A percentile compares a stretch with the other conserved stretches of the same genome.
Evolutionary conservation across 352 stramenopile species (phyloP).

Genomic region (Phytopythium delawarense): DNA sequence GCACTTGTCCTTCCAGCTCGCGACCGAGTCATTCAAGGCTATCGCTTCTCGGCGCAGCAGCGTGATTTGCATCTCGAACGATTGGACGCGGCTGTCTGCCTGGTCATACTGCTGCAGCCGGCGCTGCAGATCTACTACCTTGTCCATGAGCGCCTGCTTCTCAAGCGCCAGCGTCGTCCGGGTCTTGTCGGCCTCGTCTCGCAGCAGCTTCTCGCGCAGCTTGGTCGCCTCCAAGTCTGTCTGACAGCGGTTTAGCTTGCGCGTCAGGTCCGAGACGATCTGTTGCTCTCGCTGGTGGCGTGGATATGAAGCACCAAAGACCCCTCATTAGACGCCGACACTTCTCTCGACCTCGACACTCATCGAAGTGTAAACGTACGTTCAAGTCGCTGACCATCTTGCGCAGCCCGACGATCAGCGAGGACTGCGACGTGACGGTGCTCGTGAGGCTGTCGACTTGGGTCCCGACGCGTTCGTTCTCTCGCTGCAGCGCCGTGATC

Average conservation of each 20-base stretch:
- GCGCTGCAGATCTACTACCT: slow-evolving; percentile 56
- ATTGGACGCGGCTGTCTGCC: slow-evolving; percentile 20
- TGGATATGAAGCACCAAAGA: not conserved
- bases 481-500: slow-evolving; percentile 28
- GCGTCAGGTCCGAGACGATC: slow-evolving; percentile 31
- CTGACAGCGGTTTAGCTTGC: slow-evolving; percentile 45
- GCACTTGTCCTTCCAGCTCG: slow-evolving; percentile 8
- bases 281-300: slow-evolving; percentile 40
- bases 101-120: slow-evolving; percentile 34
- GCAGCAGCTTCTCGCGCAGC: slow-evolving; percentile 43
- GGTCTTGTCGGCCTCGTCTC: slow-evolving; percentile 45
- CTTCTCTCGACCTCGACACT: not conserved
- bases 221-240: slow-evolving; percentile 43
- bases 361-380: slow-evolving; percentile 15
- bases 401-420: slow-evolving; percentile 51
- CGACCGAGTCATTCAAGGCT: slow-evolving; percentile 10
- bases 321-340: not conserved
- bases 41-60: slow-evolving; percentile 29
- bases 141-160: slow-evolving; percentile 49
- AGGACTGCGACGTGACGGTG: slow-evolving; percentile 52
- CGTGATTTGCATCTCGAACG: slow-evolving; percentile 27
- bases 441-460: slow-evolving; percentile 40
- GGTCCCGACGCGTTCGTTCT: slow-evolving; percentile 35
- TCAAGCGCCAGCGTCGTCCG: slow-evolving; percentile 37
- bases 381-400: slow-evolving; percentile 47